Evolutionary conservation across 148 eudicot species (phyloP).

Genomic region (Fagopyrum esculentum): DNA sequence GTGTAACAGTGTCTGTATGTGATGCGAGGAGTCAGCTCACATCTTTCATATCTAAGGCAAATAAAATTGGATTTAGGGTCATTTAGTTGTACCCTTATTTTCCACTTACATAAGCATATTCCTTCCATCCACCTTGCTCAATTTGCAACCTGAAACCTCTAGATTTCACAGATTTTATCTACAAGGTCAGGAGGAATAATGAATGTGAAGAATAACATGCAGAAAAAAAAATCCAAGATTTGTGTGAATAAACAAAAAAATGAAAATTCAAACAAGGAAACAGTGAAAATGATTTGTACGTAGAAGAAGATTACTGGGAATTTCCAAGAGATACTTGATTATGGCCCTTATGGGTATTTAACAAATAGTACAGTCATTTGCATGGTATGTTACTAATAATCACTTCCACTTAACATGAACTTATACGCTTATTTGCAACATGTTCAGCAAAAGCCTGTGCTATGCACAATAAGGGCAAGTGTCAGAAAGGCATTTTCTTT

Average conservation of each 20-base stretch:
- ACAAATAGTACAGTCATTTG: not conserved
- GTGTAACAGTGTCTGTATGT: not conserved
- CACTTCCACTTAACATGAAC: no score
- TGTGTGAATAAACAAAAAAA: no score
- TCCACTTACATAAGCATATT: conserved; percentile 6
- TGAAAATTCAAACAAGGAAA: no score
- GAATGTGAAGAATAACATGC: not conserved
- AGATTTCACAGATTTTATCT: not conserved
- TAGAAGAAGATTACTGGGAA: no score
- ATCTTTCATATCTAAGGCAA: not conserved
- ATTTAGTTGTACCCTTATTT: not conserved
- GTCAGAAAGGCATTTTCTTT: not conserved
- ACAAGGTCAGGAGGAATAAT: not conserved
- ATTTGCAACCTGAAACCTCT: not conserved
- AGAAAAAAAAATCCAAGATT: no score
- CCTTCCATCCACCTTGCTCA: not conserved
- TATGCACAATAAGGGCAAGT: no score
- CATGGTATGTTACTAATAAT: no score
- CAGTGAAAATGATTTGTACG: no score
- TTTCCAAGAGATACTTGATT: no score
- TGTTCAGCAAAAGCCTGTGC: no score
- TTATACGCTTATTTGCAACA: no score
- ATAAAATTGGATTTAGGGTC: not conserved
- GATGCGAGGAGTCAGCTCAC: not conserved
- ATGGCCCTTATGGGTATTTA: not conserved